These are phyloP conservation scores for Populus tremula DNA, from an alignment of 345 rosid genomes.

Conservation along the genomic window DNA sequence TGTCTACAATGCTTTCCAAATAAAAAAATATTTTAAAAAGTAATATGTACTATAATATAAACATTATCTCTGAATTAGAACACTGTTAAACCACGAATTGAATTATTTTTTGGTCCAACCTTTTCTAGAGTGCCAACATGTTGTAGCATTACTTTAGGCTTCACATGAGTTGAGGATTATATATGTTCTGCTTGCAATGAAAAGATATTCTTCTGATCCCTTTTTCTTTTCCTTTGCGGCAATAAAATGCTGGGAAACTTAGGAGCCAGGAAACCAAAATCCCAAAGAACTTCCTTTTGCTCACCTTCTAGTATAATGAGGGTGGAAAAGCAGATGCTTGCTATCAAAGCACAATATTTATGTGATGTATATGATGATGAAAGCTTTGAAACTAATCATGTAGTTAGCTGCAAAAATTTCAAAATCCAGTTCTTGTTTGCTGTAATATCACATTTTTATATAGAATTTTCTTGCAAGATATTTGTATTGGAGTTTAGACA, in stretches of 20 bases:
- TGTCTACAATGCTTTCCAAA: neutral
- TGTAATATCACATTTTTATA: neutral
- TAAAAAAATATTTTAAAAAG: too few species aligned
- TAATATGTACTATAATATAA: accelerated
- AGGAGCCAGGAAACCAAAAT: slow-evolving; percentile 20
- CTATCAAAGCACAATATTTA: neutral
- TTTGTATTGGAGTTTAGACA: neutral
- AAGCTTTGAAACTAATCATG: neutral
- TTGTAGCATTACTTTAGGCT: neutral
- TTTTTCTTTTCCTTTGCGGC: neutral
- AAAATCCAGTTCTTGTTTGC: neutral
- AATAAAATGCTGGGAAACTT: slow-evolving; percentile 14
- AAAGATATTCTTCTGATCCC: neutral
- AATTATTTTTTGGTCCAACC: neutral
- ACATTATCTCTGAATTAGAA: neutral
- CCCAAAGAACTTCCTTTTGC: neutral
- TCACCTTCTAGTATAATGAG: neutral
- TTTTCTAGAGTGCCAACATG: neutral
- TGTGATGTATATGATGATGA: neutral
- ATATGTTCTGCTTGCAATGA: too few species aligned
- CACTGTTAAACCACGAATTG: too few species aligned
- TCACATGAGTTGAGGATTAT: neutral
- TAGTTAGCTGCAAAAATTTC: neutral
- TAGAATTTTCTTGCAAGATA: neutral
- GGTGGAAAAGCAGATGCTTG: slow-evolving; percentile 10